Base-by-base conservation (phyloP, 768 basidiomycete genomes). In the Amanita pseudoporphyria region DNA sequence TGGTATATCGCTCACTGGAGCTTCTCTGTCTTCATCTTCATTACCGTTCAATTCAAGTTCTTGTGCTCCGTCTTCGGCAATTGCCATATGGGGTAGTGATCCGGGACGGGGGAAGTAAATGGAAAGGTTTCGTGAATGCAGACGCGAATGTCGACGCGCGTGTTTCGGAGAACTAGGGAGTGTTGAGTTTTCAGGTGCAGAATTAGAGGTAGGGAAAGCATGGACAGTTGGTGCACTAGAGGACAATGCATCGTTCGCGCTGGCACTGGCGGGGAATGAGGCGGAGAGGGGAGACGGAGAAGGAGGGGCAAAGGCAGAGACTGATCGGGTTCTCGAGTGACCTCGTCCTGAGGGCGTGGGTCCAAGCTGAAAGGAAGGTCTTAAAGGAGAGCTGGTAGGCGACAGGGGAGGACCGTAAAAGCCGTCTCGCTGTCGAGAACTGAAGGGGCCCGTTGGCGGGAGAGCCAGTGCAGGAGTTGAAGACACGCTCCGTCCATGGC, bases 121-220 rank as follows among this genome's bases (percentile, higher is more conserved):
- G 1, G 91, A 94, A 2, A 96, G 70, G 59, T 97, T 97, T 40
- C 92, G 80, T 0, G 92, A 93, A 60, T 96, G 92, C 14, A 95
- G 70, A 2, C 89, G 77, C 3, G 78, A 66, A 63, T 92, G 89
- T n/a, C 72, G 65, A 13, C 68, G 64, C 28, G 47, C 53, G 32
- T 70, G 62, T 33, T 59, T 60, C 47, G 54, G 63, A 56, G 32
- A 30, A 47, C 41, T 45, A 51, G 49, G 53, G 49, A 28, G 26
- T 35, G 51, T 45, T 49, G 39, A 49, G n/a, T 52, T 53, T 2
- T 61, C 62, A 38, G 56, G 60, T 7, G 64, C 56, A 22, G 54
- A 52, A 14, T 31, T 13, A 9, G 49, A 53, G 52, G 54, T 42
- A 44, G 30, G 35, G 52, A 53, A 48, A 43, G 47, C 37, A 51